Base-by-base conservation (phyloP, 2,329 filamentous ascomycete species). In the Aspergillus piperis region DNA sequence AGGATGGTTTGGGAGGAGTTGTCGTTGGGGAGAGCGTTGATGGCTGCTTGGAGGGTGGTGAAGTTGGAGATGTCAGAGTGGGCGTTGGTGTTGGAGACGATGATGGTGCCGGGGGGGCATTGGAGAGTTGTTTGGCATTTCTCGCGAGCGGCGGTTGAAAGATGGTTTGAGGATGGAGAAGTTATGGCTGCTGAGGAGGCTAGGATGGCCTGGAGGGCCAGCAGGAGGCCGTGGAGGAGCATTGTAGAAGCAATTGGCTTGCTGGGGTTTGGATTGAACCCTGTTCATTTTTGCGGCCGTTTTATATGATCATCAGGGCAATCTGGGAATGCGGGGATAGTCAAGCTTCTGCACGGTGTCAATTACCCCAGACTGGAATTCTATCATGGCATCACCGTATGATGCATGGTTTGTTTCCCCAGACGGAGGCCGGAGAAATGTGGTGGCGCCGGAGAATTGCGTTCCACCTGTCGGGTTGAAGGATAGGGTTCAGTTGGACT, bases 1-100 rank as follows among this genome's bases (percentile, higher is more conserved):
- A 89, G 80, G 64, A 90, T 88, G 17, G 81, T 80, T 59, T 83
- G 77, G 0, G 81, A 69, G 5, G 74, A 74, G 15, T 76, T 78
- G 66, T 83, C 74, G 52, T 79, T 71, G 0, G 80, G 79, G 3
- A 83, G 70, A 47, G 80, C 80, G 10, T 77, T 68, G 36, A 84
- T 76, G 19, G 82, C 82, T 2, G 76, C 77, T 70, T 84, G 82
- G 36, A 84, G 74, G 11, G 74, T 80, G 3, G 68, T 70, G 66
- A 69, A 73, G n/a, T 71, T 27, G 15, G 70, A 66, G 2, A 54
- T 52, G 2, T 27, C 25, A 27, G 61, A 53, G 21, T 72, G 57
- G 3, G 10, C 0, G 5, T 62, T 60, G 19, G 44, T 55, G 21
- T 66, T 62, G 11, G 70, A 71, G 52, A 75, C 73, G 21, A 71